Evolutionary conservation across 2,329 filamentous ascomycete species (phyloP).

Genomic region (Plectosphaerella sp.): DNA sequence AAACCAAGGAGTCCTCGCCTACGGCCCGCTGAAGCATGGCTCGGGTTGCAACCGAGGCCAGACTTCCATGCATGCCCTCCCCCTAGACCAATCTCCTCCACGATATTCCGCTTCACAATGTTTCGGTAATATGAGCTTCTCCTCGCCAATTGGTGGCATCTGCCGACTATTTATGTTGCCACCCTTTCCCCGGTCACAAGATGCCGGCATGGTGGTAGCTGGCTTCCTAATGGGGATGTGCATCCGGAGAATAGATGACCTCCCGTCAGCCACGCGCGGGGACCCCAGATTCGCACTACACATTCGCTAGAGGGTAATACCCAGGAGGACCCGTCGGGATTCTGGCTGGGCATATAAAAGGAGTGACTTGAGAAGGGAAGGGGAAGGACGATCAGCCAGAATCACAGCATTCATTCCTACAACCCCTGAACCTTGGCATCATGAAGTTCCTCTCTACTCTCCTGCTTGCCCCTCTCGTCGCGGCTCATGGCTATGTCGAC

Average conservation of each 20-base stretch:
- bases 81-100: too few relatives aligned
- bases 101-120: too few relatives aligned
- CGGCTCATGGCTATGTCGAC: constrained; percentile 45
- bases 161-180: too few relatives aligned
- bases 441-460: constrained; percentile 2
- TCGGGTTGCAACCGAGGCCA: constrained; percentile 1
- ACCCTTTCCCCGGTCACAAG: too few relatives aligned
- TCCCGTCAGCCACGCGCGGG: background rate
- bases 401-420: background rate
- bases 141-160: too few relatives aligned
- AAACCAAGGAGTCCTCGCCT: too few relatives aligned
- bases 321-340: too few relatives aligned
- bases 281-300: background rate
- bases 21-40: too few relatives aligned
- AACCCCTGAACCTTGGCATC: background rate
- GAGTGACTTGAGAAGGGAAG: too few relatives aligned
- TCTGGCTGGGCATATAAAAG: too few relatives aligned
- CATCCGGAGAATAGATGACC: background rate
- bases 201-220: background rate
- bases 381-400: too few relatives aligned
- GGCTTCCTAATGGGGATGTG: background rate
- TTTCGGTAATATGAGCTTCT: too few relatives aligned
- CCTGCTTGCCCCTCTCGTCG: constrained; percentile 29
- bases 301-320: background rate
- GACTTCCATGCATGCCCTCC: background rate